Percentiles rank a stretch among this genome's conserved stretches.
These are phyloP conservation scores for Meripilus lineatus DNA, from an alignment of 1,284 basidiomycete genomes.

Conservation along the genomic window DNA sequence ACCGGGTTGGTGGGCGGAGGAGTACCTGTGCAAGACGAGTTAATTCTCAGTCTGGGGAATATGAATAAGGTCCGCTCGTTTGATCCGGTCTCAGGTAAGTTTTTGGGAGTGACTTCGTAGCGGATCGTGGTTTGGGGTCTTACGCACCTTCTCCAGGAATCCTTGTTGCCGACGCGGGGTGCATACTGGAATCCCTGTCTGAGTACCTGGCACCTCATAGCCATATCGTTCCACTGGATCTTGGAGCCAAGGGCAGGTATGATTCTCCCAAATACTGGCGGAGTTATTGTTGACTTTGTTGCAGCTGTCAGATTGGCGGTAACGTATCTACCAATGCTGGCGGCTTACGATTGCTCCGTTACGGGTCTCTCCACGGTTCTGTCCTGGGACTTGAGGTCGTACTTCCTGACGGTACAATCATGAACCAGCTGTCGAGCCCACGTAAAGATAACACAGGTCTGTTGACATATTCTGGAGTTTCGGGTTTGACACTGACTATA, in stretches of 20 bases:
- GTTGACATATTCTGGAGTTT: slow-evolving; percentile 15
- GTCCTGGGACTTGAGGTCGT: slow-evolving; percentile 98
- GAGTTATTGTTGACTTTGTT: background rate
- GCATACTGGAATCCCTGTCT: slow-evolving; percentile 89
- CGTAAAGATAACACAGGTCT: slow-evolving; percentile 97
- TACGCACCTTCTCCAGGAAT: too few species aligned
- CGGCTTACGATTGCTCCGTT: slow-evolving; percentile 88
- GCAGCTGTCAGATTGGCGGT: slow-evolving; percentile 95
- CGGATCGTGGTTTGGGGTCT: too few species aligned
- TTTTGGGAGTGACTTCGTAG: too few species aligned
- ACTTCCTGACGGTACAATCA: slow-evolving; percentile 92
- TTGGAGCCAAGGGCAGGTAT: slow-evolving; percentile 95
- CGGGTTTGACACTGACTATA: background rate
- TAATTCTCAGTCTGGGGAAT: slow-evolving; percentile 81
- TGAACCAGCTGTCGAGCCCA: slow-evolving; percentile 79
- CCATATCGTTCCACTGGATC: slow-evolving; percentile 96
- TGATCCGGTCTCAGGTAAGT: slow-evolving; percentile 83
- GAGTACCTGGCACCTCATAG: slow-evolving; percentile 85
- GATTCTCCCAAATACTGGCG: slow-evolving; percentile 21
- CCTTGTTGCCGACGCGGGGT: slow-evolving; percentile 84
- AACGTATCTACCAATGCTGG: slow-evolving; percentile 98
- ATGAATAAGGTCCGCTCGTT: slow-evolving; percentile 88
- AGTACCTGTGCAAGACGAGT: slow-evolving; percentile 86
- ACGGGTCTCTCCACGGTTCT: slow-evolving; percentile 93
- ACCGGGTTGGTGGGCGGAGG: slow-evolving; percentile 98